Evolutionary conservation across 75 land plant species (phyloP).

Genomic region (Pinus taeda): DNA sequence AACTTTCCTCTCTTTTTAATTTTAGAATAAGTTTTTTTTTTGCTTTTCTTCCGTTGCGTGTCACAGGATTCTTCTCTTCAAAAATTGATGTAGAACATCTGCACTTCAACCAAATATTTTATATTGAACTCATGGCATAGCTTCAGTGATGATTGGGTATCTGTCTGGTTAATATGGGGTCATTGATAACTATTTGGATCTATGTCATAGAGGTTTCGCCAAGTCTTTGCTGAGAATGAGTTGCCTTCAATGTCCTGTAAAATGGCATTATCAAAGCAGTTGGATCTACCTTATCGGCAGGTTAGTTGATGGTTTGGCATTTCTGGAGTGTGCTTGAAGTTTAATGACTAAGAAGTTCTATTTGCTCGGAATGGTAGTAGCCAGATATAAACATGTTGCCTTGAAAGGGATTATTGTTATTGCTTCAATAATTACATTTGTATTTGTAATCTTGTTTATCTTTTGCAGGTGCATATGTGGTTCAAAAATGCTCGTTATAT

Average conservation of each 20-base stretch:
- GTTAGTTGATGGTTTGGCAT: conserved; percentile 15
- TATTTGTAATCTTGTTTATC: conserved; percentile 1
- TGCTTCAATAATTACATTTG: background rate
- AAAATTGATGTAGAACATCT: background rate
- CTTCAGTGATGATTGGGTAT: background rate
- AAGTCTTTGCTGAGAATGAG: conserved; percentile 71
- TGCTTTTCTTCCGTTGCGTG: background rate
- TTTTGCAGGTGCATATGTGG: conserved; percentile 76
- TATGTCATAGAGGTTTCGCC: conserved; percentile 51
- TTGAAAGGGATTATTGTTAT: background rate
- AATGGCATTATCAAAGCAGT: conserved; percentile 49
- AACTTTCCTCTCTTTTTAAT: background rate
- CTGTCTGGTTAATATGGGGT: background rate
- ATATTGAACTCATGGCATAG: background rate
- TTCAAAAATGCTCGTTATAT: conserved; percentile 73
- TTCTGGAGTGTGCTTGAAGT: background rate
- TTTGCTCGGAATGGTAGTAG: background rate
- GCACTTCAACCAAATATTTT: background rate
- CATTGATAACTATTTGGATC: background rate
- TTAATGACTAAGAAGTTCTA: background rate
- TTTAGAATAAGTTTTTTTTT: background rate
- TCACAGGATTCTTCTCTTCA: background rate
- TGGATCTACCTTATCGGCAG: conserved; percentile 56
- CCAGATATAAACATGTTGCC: background rate
- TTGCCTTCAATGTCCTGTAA: conserved; percentile 55